Evolutionary conservation across 2,329 filamentous ascomycete species (phyloP), one percentile per base, ranked within the genome.

Genomic region (Xylariaceae sp.): DNA sequence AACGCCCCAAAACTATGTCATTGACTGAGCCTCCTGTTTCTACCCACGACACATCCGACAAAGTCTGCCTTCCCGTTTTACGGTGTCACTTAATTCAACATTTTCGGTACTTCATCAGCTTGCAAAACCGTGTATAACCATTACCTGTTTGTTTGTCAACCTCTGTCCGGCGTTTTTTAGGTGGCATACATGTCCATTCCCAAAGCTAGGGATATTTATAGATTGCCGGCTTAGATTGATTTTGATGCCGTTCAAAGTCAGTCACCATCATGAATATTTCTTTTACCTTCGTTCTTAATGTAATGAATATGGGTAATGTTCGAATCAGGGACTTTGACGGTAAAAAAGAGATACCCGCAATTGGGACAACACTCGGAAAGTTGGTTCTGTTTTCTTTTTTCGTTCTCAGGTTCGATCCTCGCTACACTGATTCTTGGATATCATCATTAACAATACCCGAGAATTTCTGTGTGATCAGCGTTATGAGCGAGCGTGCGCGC

Each of bases 1-100:
- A 45, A 75, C 72, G 0, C 73, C 73, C 0, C 67, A 71, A 45
- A 69, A 75, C 54, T 75, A 72, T 48, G 22, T 27, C 54, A 56
- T 33, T 56, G 51, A 41, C 46, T 17, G 18, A 47, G 19, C 7
- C 36, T 22, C 18, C 17, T 11, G 39, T 39, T 15, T 15, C 12
- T 12, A 4, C 33, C 33, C 12, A 14, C 33, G 5, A 36, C 9
- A 36, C 12, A 36, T 36, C 9, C 33, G 5, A 14, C 14, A 14
- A 35, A 35, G 32, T 10, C 32, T 10, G n/a, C n/a, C 10, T 41
- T 14, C 39, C 18, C 6, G 39, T 6, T 4, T 17, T 6, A 15
- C 14, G 14, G 39, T 12, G 39, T 14, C 33, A 4, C 12, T 15
- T 15, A 14, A 36, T 36, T 5, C 33, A 5, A 36, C 33, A 4